Conservation (phyloP, 2,329 filamentous ascomycete genomes). For the Aspergillus quadrilineatus region DNA sequence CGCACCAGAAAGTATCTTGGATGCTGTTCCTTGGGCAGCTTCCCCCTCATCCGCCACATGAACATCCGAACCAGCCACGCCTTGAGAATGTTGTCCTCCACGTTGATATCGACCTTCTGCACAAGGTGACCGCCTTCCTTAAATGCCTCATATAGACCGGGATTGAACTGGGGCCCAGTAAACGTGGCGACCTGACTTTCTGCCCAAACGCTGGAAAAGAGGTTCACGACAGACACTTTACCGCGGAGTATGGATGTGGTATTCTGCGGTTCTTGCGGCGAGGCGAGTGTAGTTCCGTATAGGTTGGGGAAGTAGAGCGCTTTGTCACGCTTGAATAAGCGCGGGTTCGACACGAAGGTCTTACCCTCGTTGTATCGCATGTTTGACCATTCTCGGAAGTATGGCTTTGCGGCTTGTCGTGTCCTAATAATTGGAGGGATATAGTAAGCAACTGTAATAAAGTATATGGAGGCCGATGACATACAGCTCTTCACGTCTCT, state of each 20-base stretch:
- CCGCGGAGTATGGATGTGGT: conserved; percentile 74
- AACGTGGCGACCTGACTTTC: conserved; percentile 77
- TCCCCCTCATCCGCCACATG: conserved; percentile 50
- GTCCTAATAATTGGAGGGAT: conserved; percentile 51
- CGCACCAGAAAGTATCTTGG: conserved; percentile 60
- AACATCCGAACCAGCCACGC: conserved; percentile 58
- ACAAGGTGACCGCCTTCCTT: conserved; percentile 52
- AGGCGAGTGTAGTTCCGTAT: conserved; percentile 71
- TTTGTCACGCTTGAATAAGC: conserved; percentile 77
- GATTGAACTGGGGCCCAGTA: conserved; percentile 64
- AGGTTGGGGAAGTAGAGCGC: conserved; percentile 95
- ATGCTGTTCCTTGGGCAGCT: conserved; percentile 53
- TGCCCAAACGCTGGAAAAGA: conserved; percentile 85
- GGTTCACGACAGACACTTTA: conserved; percentile 72
- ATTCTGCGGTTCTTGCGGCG: conserved; percentile 57
- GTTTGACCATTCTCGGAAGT: conserved; percentile 94
- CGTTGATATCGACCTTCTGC: conserved; percentile 82
- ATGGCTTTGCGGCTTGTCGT: conserved; percentile 75
- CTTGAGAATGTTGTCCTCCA: conserved; percentile 75
- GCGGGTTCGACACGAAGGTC: conserved; percentile 79
- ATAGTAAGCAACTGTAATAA: conserved; percentile 1
- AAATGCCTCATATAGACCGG: conserved; percentile 65
- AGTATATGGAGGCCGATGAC: conserved; percentile 20
- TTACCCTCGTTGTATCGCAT: conserved; percentile 82
- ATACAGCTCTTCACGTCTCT: conserved; percentile 72